Evolutionary conservation across 176 grass and related monocot species (phyloP).

Genomic region (Cenchrus purpureus): DNA sequence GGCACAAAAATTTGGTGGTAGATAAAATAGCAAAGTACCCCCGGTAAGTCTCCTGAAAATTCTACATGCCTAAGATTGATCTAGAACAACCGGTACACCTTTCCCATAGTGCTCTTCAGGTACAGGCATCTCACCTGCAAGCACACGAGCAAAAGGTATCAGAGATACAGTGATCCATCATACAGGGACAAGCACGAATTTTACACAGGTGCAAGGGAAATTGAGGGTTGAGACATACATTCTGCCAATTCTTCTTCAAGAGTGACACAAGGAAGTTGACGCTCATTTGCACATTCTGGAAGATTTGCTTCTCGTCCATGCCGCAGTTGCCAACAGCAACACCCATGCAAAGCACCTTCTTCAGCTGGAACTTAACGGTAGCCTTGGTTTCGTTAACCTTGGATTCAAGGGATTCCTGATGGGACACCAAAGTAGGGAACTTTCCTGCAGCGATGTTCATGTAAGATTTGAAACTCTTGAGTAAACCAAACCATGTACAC

Average conservation of each 20-base stretch:
- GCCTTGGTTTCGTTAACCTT: slow-evolving; percentile 94
- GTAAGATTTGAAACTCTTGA: slow-evolving; percentile 1
- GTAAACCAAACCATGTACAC: neutral
- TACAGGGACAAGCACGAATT: neutral
- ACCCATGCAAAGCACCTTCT: slow-evolving; percentile 96
- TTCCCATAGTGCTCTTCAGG: slow-evolving; percentile 93
- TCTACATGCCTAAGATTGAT: slow-evolving; percentile 13
- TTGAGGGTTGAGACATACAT: slow-evolving; percentile 38
- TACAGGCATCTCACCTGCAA: slow-evolving; percentile 84
- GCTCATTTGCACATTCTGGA: slow-evolving; percentile 77
- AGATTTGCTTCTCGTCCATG: slow-evolving; percentile 94
- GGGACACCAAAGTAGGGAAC: slow-evolving; percentile 77
- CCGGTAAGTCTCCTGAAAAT: neutral
- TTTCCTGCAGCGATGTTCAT: slow-evolving; percentile 53
- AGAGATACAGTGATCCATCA: neutral
- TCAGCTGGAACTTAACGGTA: slow-evolving; percentile 85
- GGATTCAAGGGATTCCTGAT: slow-evolving; percentile 74
- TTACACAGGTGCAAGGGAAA: neutral
- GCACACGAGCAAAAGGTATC: neutral
- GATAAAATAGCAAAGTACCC: neutral
- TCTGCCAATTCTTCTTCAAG: slow-evolving; percentile 95
- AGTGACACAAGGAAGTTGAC: slow-evolving; percentile 90
- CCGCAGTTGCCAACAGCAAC: slow-evolving; percentile 77
- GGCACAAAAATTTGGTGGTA: slow-evolving; percentile 19
- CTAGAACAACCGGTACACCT: slow-evolving; percentile 64